Conservation (phyloP, 2,329 filamentous ascomycete species). For the Ilyonectria mors-panacis region DNA sequence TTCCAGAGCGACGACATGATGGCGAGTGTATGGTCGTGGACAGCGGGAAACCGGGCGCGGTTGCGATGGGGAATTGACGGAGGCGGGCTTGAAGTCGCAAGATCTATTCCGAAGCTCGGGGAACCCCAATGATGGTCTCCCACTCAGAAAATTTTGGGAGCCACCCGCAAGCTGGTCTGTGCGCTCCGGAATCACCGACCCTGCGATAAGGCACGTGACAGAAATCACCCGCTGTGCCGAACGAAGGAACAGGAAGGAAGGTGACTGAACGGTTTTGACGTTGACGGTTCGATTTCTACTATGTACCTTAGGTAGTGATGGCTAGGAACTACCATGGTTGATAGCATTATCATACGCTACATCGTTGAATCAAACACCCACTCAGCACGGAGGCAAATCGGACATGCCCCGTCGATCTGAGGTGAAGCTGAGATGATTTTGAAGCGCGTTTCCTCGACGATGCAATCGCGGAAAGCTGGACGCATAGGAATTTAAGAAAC, state of each 20-base stretch:
- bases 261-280: background rate
- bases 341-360: no score
- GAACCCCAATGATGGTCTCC: constrained; percentile 31
- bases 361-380: no score
- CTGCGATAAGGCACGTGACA: constrained; percentile 35
- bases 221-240: constrained; percentile 22
- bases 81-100: constrained; percentile 42
- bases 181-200: constrained; percentile 35
- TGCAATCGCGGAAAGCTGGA: no score
- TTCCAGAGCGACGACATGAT: constrained; percentile 74
- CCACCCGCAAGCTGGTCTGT: constrained; percentile 46
- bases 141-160: constrained; percentile 50
- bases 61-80: constrained; percentile 34
- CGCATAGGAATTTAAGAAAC: no score
- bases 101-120: constrained; percentile 45
- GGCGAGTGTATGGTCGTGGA: constrained; percentile 26
- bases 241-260: constrained; percentile 11
- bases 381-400: background rate
- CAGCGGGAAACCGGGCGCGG: constrained; percentile 32
- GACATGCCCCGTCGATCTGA: background rate
- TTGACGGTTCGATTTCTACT: background rate
- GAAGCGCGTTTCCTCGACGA: background rate
- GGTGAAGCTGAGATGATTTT: background rate
- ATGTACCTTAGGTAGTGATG: background rate
- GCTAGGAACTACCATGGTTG: no score